Evolutionary conservation across 1,284 basidiomycete species (phyloP).

Genomic region (Ganoderma boninense): DNA sequence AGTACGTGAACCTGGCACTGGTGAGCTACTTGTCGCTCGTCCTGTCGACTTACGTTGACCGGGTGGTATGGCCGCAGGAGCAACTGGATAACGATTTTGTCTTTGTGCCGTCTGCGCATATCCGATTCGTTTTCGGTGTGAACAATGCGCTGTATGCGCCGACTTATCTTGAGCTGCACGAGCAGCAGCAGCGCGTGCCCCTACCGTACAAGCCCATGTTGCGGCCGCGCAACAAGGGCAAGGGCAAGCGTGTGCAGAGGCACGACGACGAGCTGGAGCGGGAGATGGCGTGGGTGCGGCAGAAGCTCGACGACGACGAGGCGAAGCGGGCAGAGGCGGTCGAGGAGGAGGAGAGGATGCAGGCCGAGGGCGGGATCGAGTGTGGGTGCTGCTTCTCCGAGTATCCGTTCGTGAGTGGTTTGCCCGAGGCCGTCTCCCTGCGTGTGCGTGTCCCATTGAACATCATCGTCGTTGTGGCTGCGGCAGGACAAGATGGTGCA

Average conservation of each 20-base stretch:
- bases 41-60: background rate
- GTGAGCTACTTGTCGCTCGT: slow-evolving; percentile 45
- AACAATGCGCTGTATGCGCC: slow-evolving; percentile 66
- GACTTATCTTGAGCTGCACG: slow-evolving; percentile 55
- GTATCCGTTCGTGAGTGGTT: slow-evolving; percentile 70
- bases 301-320: slow-evolving; percentile 44
- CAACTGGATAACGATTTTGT: slow-evolving; percentile 67
- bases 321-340: slow-evolving; percentile 42
- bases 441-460: background rate
- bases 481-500: slow-evolving; percentile 81
- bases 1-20: slow-evolving; percentile 59
- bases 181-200: slow-evolving; percentile 42
- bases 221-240: slow-evolving; percentile 49
- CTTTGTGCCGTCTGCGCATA: slow-evolving; percentile 57
- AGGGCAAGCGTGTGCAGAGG: slow-evolving; percentile 37
- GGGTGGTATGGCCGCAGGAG: slow-evolving; percentile 44
- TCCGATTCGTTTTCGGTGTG: slow-evolving; percentile 50
- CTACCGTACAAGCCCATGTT: slow-evolving; percentile 51
- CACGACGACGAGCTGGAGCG: slow-evolving; percentile 46
- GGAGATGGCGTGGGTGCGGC: slow-evolving; percentile 54
- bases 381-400: slow-evolving; percentile 85
- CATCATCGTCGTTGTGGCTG: background rate
- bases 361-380: slow-evolving; percentile 64
- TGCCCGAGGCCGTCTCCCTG: slow-evolving; percentile 1
- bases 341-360: slow-evolving; percentile 43